Percentiles rank a stretch among this genome's conserved stretches.
Evolutionary conservation across 768 basidiomycete species (phyloP).

Genomic region (Cystoderma amianthinum): DNA sequence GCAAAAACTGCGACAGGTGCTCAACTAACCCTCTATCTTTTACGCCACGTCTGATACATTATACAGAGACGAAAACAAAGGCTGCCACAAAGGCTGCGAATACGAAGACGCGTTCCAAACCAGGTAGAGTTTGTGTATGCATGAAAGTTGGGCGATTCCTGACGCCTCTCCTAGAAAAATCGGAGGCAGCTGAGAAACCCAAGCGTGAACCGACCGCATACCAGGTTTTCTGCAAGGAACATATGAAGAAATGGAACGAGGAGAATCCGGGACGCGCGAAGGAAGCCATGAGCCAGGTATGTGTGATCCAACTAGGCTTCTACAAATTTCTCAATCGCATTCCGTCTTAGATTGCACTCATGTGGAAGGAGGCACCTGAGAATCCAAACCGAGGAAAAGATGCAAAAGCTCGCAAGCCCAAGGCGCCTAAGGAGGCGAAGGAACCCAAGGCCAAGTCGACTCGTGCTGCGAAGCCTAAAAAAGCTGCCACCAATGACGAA

Average conservation of each 20-base stretch:
- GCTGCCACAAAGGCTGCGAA: slow-evolving; percentile 49
- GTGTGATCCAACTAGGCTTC: slow-evolving; percentile 6
- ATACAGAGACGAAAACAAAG: slow-evolving; percentile 48
- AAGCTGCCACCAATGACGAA: slow-evolving; percentile 5
- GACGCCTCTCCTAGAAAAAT: slow-evolving; percentile 3
- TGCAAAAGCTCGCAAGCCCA: slow-evolving; percentile 37
- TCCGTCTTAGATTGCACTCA: slow-evolving; percentile 37
- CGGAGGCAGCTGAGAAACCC: slow-evolving; percentile 36
- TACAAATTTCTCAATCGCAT: slow-evolving; percentile 2
- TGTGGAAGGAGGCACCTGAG: slow-evolving; percentile 55
- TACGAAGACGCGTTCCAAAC: slow-evolving; percentile 29
- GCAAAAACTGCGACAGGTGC: slow-evolving; percentile 44
- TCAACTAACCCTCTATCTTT: slow-evolving; percentile 5
- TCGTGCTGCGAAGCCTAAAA: slow-evolving; percentile 10
- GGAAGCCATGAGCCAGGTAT: slow-evolving; percentile 45
- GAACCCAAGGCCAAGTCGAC: slow-evolving; percentile 17
- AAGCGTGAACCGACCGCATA: slow-evolving; percentile 57
- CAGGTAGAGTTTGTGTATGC: slow-evolving; percentile 11
- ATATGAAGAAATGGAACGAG: slow-evolving; percentile 53
- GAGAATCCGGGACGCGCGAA: slow-evolving; percentile 42
- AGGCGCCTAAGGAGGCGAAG: slow-evolving; percentile 24
- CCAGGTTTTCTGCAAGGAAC: slow-evolving; percentile 46
- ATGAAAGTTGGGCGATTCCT: slow-evolving; percentile 1
- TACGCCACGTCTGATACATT: slow-evolving; percentile 3
- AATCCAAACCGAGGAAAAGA: slow-evolving; percentile 59